Evolutionary conservation across 2,329 filamentous ascomycete species (phyloP).

Genomic region (Bimuria novae-zelandiae): DNA sequence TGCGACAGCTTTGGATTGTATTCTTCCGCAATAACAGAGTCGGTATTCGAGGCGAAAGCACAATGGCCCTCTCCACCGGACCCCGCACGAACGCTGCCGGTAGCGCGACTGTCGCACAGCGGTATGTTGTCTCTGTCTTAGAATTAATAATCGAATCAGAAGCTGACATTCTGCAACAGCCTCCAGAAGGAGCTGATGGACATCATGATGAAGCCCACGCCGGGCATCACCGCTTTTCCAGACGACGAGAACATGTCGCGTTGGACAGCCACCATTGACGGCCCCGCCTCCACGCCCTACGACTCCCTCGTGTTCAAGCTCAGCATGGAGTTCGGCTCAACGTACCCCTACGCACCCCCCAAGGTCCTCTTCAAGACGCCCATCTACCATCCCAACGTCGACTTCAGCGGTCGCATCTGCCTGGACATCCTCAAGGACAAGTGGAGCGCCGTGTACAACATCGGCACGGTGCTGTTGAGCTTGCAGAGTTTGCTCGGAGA

Average conservation of each 20-base stretch:
- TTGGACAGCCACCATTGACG: slow-evolving; percentile 93
- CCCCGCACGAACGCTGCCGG: slow-evolving; percentile 39
- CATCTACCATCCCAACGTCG: slow-evolving; percentile 98
- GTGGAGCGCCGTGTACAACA: slow-evolving; percentile 98
- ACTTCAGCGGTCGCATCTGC: slow-evolving; percentile 96
- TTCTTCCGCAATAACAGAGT: neutral
- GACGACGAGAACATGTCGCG: slow-evolving; percentile 81
- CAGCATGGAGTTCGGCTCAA: slow-evolving; percentile 84
- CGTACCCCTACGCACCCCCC: slow-evolving; percentile 91
- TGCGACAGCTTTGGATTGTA: neutral
- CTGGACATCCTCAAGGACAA: slow-evolving; percentile 98
- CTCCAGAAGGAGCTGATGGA: slow-evolving; percentile 98
- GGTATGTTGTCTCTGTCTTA: slow-evolving; percentile 41
- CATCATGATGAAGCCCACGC: slow-evolving; percentile 93
- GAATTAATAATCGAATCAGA: slow-evolving; percentile 51
- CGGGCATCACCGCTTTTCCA: slow-evolving; percentile 93
- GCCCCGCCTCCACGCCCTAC: slow-evolving; percentile 90
- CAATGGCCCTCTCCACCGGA: slow-evolving; percentile 34
- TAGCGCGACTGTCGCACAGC: slow-evolving; percentile 54
- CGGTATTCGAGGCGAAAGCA: slow-evolving; percentile 4
- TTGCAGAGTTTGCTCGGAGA: slow-evolving; percentile 94
- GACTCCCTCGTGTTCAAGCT: slow-evolving; percentile 88
- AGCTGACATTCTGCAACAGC: slow-evolving; percentile 53
- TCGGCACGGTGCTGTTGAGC: slow-evolving; percentile 89
- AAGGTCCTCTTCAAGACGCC: slow-evolving; percentile 97